Conservation (phyloP, 2,329 filamentous ascomycete species). For the Fusarium kyushuense region DNA sequence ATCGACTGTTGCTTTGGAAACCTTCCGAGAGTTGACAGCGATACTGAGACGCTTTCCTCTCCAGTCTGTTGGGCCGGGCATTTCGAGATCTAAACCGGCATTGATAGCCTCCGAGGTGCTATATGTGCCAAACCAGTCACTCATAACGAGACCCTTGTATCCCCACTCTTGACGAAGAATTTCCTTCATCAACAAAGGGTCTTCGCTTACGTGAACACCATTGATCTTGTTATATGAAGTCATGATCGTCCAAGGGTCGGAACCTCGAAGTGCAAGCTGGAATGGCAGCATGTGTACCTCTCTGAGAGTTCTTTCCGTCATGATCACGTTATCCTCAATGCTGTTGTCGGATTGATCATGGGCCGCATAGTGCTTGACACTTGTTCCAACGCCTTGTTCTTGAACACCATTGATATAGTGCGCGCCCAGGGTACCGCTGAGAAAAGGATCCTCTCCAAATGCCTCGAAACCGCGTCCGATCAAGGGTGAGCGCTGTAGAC, state of each 20-base stretch:
- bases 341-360: slow-evolving; percentile 53
- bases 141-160: slow-evolving; percentile 37
- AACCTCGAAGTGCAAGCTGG: slow-evolving; percentile 54
- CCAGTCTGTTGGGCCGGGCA: slow-evolving; percentile 51
- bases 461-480: slow-evolving; percentile 59
- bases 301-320: slow-evolving; percentile 40
- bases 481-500: slow-evolving; percentile 57
- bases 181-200: slow-evolving; percentile 38
- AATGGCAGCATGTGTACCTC: slow-evolving; percentile 53
- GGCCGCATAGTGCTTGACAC: slow-evolving; percentile 58
- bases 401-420: slow-evolving; percentile 54
- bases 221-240: slow-evolving; percentile 54
- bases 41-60: slow-evolving; percentile 42
- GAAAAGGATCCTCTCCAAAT: slow-evolving; percentile 56
- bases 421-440: slow-evolving; percentile 54
- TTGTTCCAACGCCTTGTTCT: slow-evolving; percentile 54
- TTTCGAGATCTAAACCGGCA: slow-evolving; percentile 49
- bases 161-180: slow-evolving; percentile 51
- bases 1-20: slow-evolving; percentile 39
- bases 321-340: slow-evolving; percentile 41
- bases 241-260: slow-evolving; percentile 55
- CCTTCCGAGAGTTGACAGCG: slow-evolving; percentile 45
- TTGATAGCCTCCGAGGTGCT: slow-evolving; percentile 49
- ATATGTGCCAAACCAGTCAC: slow-evolving; percentile 54
- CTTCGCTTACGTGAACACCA: slow-evolving; percentile 50